Percentiles rank a stretch among this genome's conserved stretches.
Conservation (phyloP, 2,329 filamentous ascomycete species). For the Dactylellina cionopaga region DNA sequence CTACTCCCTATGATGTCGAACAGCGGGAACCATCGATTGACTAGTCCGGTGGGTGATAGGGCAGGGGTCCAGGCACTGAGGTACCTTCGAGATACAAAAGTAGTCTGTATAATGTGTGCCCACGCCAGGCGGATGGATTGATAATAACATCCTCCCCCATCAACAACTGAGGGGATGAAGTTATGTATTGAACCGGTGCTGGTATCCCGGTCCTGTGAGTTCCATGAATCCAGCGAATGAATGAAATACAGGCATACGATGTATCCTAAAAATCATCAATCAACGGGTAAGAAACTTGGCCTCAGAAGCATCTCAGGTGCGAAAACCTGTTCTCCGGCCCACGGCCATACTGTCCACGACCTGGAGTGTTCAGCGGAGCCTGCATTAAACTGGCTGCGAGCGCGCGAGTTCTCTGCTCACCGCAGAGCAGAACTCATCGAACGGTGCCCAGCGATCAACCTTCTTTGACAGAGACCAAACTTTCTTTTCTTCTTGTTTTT, state of each 20-base stretch:
- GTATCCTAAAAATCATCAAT: not conserved
- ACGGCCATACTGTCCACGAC: not conserved
- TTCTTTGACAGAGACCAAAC: not conserved
- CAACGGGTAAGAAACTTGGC: no score
- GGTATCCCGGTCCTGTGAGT: constrained; percentile 28
- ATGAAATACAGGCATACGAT: not conserved
- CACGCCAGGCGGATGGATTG: constrained; percentile 30
- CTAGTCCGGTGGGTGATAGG: constrained; percentile 28
- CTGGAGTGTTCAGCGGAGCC: constrained; percentile 36
- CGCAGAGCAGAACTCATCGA: not conserved
- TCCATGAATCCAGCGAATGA: constrained; percentile 14
- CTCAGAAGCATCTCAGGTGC: constrained; percentile 33
- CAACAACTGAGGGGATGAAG: constrained; percentile 25
- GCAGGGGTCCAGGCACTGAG: constrained; percentile 13
- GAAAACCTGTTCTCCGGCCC: constrained; percentile 10
- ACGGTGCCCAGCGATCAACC: constrained; percentile 23
- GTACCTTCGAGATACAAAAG: constrained; percentile 3
- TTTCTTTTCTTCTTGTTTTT: constrained; percentile 40
- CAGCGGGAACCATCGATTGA: constrained; percentile 33
- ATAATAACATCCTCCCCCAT: constrained; percentile 31
- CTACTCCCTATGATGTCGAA: constrained; percentile 38
- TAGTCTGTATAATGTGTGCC: no score
- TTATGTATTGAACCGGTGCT: constrained; percentile 34
- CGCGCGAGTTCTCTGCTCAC: constrained; percentile 18
- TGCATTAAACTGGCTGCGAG: constrained; percentile 21